These are phyloP conservation scores for Cytospora piceicola DNA, from an alignment of 2,329 filamentous ascomycete species.

Conservation along the genomic window DNA sequence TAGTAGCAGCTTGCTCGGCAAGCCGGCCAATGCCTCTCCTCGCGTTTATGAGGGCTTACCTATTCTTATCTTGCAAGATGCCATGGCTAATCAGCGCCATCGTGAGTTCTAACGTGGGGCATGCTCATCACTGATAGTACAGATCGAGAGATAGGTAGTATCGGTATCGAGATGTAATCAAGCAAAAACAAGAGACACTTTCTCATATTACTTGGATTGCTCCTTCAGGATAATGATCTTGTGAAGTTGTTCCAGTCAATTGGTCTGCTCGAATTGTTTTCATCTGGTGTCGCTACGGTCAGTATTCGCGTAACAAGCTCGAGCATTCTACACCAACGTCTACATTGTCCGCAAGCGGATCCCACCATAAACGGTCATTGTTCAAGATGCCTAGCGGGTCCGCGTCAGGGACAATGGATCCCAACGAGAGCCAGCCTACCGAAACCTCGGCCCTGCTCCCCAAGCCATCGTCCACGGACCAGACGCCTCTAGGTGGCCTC, in stretches of 20 bases:
- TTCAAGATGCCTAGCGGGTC: constrained; percentile 26
- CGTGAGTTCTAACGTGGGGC: constrained; percentile 19
- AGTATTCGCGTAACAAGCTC: too few relatives aligned
- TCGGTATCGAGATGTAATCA: background rate
- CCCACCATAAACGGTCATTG: background rate
- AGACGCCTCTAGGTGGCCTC: constrained; percentile 6
- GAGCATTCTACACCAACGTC: background rate
- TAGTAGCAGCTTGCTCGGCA: constrained; percentile 4
- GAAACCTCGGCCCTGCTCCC: constrained; percentile 31
- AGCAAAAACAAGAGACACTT: background rate
- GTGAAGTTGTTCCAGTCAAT: background rate
- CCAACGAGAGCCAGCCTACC: constrained; percentile 21
- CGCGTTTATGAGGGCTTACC: constrained; percentile 6
- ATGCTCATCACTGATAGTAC: constrained; percentile 18
- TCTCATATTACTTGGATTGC: background rate
- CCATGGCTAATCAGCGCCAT: constrained; percentile 9
- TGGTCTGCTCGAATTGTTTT: background rate
- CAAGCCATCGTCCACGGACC: constrained; percentile 22
- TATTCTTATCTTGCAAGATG: constrained; percentile 26
- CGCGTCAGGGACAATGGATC: constrained; percentile 24
- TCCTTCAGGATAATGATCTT: background rate
- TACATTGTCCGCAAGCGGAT: background rate
- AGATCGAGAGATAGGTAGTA: background rate
- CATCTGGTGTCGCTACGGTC: background rate
- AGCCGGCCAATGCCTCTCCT: constrained; percentile 9